Conservation (phyloP, 306 rosid genomes). For the Quercus suber region DNA sequence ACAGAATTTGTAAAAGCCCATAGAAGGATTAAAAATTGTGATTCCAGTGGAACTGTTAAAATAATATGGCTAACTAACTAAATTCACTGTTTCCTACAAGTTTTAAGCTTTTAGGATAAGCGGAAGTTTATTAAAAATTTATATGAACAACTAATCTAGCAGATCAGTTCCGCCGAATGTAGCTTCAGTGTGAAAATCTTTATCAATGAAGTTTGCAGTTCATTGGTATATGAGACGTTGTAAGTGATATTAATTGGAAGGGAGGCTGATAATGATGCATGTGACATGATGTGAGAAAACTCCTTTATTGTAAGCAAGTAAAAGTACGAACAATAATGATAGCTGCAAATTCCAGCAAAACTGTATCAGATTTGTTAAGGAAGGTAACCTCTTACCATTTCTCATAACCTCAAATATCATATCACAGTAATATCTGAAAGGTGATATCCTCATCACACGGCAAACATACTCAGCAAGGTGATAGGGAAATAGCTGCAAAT, state of each 20-base stretch:
- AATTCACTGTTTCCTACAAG: too few species aligned
- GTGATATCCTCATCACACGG: constrained; percentile 88
- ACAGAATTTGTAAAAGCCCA: background rate
- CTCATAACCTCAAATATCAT: constrained; percentile 95
- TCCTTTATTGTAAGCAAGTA: constrained; percentile 2
- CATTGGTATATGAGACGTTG: constrained; percentile 13
- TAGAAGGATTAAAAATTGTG: background rate
- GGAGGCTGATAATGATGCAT: background rate
- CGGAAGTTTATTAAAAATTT: too few species aligned
- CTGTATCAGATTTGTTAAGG: constrained; percentile 28
- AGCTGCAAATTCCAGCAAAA: background rate
- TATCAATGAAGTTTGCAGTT: background rate
- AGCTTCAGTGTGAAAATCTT: background rate
- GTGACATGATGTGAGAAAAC: constrained; percentile 1
- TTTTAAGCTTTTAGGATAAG: too few species aligned
- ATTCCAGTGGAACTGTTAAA: too few species aligned
- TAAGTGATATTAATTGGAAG: background rate
- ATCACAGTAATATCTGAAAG: constrained; percentile 95
- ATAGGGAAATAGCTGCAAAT: constrained; percentile 90
- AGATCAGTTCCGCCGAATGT: background rate
- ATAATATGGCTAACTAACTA: too few species aligned
- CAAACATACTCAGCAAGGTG: constrained; percentile 88
- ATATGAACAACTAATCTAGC: background rate
- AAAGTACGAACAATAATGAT: constrained; percentile 11
- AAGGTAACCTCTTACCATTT: constrained; percentile 58